phyloP scores from a whole-genome alignment of 306 rosid genomes.

The Malus sylvestris region DNA sequence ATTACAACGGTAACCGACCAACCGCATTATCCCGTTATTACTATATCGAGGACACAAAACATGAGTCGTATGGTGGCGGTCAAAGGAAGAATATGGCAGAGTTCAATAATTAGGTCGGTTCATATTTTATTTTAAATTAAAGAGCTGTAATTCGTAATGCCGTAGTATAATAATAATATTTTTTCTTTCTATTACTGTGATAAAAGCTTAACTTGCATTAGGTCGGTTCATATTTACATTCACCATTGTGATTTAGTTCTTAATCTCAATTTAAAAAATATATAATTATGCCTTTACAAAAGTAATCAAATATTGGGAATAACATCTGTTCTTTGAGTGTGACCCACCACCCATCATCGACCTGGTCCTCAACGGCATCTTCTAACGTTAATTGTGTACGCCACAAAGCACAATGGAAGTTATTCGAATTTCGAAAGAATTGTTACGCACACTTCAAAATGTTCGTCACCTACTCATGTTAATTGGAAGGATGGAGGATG shows the following conservation, averaged over 20 bases:
- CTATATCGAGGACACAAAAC: not conserved
- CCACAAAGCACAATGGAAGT: not conserved
- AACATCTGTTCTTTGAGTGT: not conserved
- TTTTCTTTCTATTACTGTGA: rapidly evolving
- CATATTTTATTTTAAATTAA: too few relatives aligned
- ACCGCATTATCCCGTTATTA: not conserved
- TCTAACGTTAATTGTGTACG: not conserved
- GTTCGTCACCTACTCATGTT: too few relatives aligned
- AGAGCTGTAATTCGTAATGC: too few relatives aligned
- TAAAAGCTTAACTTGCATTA: too few relatives aligned
- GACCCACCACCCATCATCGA: not conserved
- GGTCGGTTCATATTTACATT: not conserved
- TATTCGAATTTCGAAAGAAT: too few relatives aligned
- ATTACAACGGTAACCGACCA: not conserved
- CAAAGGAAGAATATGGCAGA: not conserved
- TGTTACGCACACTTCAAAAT: too few relatives aligned
- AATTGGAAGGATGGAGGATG: too few relatives aligned
- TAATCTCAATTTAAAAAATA: not conserved
- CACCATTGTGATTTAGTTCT: not conserved
- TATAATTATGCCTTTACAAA: not conserved
- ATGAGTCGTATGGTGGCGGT: not conserved
- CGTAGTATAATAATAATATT: too few relatives aligned
- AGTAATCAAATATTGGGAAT: not conserved
- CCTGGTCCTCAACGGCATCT: not conserved
- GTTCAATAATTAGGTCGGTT: not conserved